These are phyloP conservation scores for Cenchrus americanus DNA, from an alignment of 176 grass and related monocot species.

Conservation along the genomic window DNA sequence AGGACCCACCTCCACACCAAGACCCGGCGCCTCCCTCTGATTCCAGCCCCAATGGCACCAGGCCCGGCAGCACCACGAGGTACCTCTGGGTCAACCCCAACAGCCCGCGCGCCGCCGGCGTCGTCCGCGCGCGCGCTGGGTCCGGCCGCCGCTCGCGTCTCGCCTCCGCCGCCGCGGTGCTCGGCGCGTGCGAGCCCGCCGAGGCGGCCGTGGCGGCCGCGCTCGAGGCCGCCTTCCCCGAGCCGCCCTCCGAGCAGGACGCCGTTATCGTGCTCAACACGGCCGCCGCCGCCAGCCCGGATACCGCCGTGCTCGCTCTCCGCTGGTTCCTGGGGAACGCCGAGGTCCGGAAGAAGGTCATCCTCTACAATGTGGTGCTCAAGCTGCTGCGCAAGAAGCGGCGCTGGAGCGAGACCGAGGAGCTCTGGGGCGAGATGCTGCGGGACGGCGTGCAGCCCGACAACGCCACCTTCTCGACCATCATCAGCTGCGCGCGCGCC, in stretches of 20 bases:
- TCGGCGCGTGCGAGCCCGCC: constrained; percentile 51
- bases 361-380: constrained; percentile 89
- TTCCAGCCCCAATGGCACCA: neutral
- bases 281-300: constrained; percentile 43
- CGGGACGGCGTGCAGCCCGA: constrained; percentile 63
- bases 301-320: constrained; percentile 61
- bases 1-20: constrained; percentile 45
- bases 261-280: constrained; percentile 84
- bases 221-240: constrained; percentile 54
- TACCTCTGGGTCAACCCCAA: constrained; percentile 96
- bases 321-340: constrained; percentile 75
- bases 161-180: constrained; percentile 48
- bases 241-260: constrained; percentile 64
- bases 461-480: constrained; percentile 78
- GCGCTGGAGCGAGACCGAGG: constrained; percentile 65
- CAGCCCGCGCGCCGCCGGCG: constrained; percentile 59
- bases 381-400: constrained; percentile 75
- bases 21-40: constrained; percentile 41
- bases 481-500: constrained; percentile 74
- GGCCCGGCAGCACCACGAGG: constrained; percentile 36
- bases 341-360: constrained; percentile 57
- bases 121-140: constrained; percentile 37
- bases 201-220: constrained; percentile 48
- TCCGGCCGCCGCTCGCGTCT: constrained; percentile 61
- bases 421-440: constrained; percentile 73